phyloP scores from a whole-genome alignment of 768 basidiomycete species.

The Dendrothele bispora region DNA sequence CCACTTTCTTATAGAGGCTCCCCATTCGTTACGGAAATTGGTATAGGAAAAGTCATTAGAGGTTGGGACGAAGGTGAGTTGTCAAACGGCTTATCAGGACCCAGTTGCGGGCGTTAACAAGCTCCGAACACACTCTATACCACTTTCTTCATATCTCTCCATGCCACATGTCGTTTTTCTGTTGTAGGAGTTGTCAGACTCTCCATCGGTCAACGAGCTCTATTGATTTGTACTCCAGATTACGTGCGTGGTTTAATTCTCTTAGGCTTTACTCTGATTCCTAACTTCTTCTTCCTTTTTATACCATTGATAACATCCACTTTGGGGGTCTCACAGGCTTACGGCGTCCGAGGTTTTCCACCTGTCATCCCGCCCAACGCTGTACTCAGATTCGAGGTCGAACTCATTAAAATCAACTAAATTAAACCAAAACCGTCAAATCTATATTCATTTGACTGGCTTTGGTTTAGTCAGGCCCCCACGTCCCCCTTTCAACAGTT shows the following conservation, averaged over 20 bases:
- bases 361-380: constrained; percentile 79
- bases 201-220: constrained; percentile 74
- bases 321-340: constrained; percentile 48
- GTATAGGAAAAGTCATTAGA: constrained; percentile 80
- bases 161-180: background rate
- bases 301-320: background rate
- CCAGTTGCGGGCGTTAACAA: too few relatives aligned
- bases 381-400: constrained; percentile 80
- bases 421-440: too few relatives aligned
- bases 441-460: too few relatives aligned
- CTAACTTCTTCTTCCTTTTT: constrained; percentile 4
- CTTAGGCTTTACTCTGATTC: constrained; percentile 18
- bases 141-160: background rate
- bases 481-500: too few relatives aligned
- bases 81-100: too few relatives aligned
- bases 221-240: constrained; percentile 73
- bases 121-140: too few relatives aligned
- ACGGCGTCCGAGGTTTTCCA: constrained; percentile 73
- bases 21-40: constrained; percentile 73
- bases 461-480: too few relatives aligned
- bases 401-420: constrained; percentile 65
- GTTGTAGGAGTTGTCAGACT: constrained; percentile 70
- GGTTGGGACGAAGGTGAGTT: constrained; percentile 87
- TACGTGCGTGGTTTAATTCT: constrained; percentile 51
- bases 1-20: constrained; percentile 34